Conservation (phyloP, 768 basidiomycete genomes). For the Termitomyces sp. region DNA sequence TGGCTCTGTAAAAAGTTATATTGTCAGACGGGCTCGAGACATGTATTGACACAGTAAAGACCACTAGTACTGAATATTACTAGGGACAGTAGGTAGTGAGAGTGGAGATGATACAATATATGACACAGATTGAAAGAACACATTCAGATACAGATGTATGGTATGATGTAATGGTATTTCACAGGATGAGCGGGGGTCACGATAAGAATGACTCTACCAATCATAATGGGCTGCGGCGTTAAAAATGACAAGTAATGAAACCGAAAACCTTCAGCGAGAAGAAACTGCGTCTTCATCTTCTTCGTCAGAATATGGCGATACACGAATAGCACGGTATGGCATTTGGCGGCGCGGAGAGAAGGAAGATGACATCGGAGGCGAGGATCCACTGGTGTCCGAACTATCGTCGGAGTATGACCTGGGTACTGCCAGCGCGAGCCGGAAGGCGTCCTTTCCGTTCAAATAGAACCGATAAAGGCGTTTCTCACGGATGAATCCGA, state of each 20-base stretch:
- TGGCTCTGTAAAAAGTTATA: too few species aligned
- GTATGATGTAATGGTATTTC: neutral
- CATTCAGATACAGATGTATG: conserved; percentile 1
- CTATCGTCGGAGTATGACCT: conserved; percentile 31
- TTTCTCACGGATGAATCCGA: conserved; percentile 96
- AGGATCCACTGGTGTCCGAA: conserved; percentile 26
- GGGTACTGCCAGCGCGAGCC: conserved; percentile 67
- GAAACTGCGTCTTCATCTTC: conserved; percentile 35
- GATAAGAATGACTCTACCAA: neutral
- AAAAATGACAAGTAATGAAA: neutral
- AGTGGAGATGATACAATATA: neutral
- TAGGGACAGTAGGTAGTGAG: neutral
- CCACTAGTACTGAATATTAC: too few species aligned
- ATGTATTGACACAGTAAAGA: neutral
- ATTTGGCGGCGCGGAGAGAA: conserved; percentile 18
- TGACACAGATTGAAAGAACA: neutral
- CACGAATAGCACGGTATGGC: conserved; percentile 39
- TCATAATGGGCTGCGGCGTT: neutral
- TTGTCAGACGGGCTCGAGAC: neutral
- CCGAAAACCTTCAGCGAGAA: conserved; percentile 24
- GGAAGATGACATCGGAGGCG: conserved; percentile 17
- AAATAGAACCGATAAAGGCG: conserved; percentile 93
- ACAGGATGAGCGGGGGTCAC: neutral
- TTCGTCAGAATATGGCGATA: conserved; percentile 43
- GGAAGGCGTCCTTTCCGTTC: conserved; percentile 94